These are phyloP conservation scores for Astrocystis sublimbata DNA, from an alignment of 495 filamentous ascomycete genomes.

Conservation along the genomic window DNA sequence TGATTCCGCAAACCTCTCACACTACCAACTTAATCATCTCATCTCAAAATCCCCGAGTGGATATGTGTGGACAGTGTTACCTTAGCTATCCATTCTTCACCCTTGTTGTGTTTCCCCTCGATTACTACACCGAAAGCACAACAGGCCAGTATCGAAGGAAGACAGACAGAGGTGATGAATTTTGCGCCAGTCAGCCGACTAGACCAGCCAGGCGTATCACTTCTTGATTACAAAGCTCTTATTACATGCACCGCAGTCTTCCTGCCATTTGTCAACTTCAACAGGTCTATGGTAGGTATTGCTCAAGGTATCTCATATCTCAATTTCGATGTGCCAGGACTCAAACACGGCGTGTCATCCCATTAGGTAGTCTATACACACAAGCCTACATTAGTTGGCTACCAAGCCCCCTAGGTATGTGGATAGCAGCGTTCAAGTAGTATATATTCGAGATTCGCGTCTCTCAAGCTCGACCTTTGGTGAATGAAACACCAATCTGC, in stretches of 20 bases:
- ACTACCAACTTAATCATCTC: conserved; percentile 15
- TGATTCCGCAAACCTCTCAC: conserved; percentile 20
- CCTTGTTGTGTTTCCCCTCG: not conserved
- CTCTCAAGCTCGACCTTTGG: too few relatives aligned
- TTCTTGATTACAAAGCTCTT: not conserved
- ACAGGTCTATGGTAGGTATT: too few relatives aligned
- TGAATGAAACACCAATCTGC: too few relatives aligned
- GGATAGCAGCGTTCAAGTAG: too few relatives aligned
- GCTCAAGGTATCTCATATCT: too few relatives aligned
- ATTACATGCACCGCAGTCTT: not conserved
- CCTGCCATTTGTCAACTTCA: not conserved
- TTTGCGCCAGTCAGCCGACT: conserved; percentile 4
- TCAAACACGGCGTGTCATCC: too few relatives aligned
- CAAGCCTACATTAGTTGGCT: too few relatives aligned
- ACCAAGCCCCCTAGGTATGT: too few relatives aligned
- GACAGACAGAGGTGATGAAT: conserved; percentile 23
- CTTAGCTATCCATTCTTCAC: conserved; percentile 22
- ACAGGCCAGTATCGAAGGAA: conserved; percentile 13
- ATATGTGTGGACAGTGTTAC: conserved; percentile 23
- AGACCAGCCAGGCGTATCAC: not conserved
- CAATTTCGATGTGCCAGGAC: too few relatives aligned
- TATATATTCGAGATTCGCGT: too few relatives aligned
- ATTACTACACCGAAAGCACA: not conserved
- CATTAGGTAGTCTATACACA: too few relatives aligned
- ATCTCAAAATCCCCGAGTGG: conserved; percentile 28